Conservation (phyloP, 1,284 basidiomycete genomes). For the Sporisorium iseilematis-ciliati region DNA sequence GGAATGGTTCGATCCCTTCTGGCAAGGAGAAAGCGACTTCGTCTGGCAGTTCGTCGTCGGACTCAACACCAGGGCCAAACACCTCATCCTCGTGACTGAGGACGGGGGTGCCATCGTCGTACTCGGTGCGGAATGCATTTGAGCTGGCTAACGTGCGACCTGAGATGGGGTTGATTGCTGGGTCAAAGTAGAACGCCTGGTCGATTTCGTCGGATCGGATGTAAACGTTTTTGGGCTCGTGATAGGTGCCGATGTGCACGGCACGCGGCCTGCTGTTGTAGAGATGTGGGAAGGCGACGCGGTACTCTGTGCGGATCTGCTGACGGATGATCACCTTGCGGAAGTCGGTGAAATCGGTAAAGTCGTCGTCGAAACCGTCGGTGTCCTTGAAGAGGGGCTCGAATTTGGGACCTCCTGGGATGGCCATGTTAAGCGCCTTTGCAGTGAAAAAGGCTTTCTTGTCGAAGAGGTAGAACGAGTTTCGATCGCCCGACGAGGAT, state of each 20-base stretch:
- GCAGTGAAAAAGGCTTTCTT: constrained; percentile 98
- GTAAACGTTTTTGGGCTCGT: constrained; percentile 95
- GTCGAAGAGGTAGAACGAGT: constrained; percentile 87
- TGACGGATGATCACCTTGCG: constrained; percentile 99
- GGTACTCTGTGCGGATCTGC: constrained; percentile 98
- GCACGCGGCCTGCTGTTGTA: constrained; percentile 98
- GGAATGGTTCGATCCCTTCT: constrained; percentile 84
- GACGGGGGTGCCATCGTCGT: constrained; percentile 62
- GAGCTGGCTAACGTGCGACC: constrained; percentile 54
- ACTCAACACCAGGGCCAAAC: constrained; percentile 84
- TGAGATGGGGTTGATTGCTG: constrained; percentile 82
- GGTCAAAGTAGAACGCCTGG: constrained; percentile 99
- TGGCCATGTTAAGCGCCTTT: constrained; percentile 94
- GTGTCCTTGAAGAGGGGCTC: constrained; percentile 79
- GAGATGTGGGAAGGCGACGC: constrained; percentile 97
- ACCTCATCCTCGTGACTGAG: constrained; percentile 90
- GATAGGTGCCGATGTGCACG: constrained; percentile 91
- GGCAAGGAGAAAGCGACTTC: constrained; percentile 91
- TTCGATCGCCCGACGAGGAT: constrained; percentile 87
- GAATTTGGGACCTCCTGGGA: constrained; percentile 98
- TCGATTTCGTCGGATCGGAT: constrained; percentile 99
- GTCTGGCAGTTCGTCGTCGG: constrained; percentile 70
- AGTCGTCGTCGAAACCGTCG: constrained; percentile 98
- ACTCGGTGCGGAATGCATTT: constrained; percentile 56
- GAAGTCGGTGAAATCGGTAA: constrained; percentile 99